Base-by-base conservation (phyloP, 2,329 filamentous ascomycete genomes). In the Ambrosiella xylebori region DNA sequence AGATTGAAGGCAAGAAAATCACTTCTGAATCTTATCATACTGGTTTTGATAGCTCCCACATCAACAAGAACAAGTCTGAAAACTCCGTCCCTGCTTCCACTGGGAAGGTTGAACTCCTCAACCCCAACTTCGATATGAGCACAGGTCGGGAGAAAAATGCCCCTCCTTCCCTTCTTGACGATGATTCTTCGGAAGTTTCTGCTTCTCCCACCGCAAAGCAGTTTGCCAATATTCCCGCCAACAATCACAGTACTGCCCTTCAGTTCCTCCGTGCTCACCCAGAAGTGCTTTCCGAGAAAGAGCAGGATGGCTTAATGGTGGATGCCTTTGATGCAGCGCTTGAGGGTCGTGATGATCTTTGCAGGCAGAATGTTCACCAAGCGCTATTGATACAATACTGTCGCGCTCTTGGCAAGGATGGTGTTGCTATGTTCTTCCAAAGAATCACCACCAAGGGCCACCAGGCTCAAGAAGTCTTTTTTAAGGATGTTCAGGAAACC, bases 331-430 rank as follows among this genome's bases (percentile, higher is more conserved):
- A 95, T 68, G 82, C 84, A 0, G 86, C 91, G 63, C 79, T 94
- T 60, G 83, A 88, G 62, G 80, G 81, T 58, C 81, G 86, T 63
- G 80, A 85, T 58, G 84, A 87, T n/a, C 80, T 85, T 63, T 82
- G 88, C 3, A 80, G 84, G 53, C 87, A 91, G 68, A 96, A 84
- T 70, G 89, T 98, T 19, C 93, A 98, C 71, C 90, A 97, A 68
- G 91, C 86, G 2, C 76, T 97, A 13, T 76, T 98, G 11, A 73
- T 98, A 45, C 93, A 98, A 69, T 98, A 98, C 74, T 98, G 93
- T 72, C 82, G 91, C 8, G 85, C 88, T 47, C 77, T 98, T 6
- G 90, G 91, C 61, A 82, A 81, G 63, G 88, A 97, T 65, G 91
- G 91, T 19, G 89, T 96, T 7, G 79, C 81, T 5, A 73, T 97